Evolutionary conservation across 176 grass and related monocot species (phyloP).

Genomic region (Paspalum notatum): DNA sequence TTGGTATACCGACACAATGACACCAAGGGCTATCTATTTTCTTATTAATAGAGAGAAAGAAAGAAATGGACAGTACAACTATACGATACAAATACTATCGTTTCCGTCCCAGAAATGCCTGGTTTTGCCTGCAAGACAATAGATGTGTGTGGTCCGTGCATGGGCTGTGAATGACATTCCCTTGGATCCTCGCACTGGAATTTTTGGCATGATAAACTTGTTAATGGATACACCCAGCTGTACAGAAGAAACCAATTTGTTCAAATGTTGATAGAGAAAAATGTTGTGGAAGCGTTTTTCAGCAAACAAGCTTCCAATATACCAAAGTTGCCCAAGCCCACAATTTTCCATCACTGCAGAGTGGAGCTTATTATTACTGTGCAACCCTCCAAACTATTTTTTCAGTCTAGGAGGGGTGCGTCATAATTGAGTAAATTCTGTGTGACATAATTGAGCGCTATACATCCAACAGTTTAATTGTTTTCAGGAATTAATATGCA

Average conservation of each 20-base stretch:
- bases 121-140: conserved; percentile 49
- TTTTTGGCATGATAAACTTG: conserved; percentile 10
- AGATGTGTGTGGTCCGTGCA: conserved; percentile 11
- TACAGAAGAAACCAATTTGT: neutral
- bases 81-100: conserved; percentile 30
- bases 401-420: neutral
- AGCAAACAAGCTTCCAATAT: conserved; percentile 18
- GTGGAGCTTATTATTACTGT: neutral
- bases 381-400: conserved; percentile 1
- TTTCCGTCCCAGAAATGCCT: conserved; percentile 47
- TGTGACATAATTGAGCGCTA: neutral
- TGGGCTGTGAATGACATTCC: conserved; percentile 35
- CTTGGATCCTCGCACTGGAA: neutral
- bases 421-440: conserved; percentile 7
- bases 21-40: neutral
- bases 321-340: conserved; percentile 10
- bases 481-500: neutral
- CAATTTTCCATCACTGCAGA: neutral
- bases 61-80: conserved; percentile 36
- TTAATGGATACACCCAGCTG: conserved; percentile 2
- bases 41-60: conserved; percentile 29
- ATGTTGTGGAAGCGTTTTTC: neutral
- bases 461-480: neutral
- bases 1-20: conserved; percentile 47
- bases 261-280: conserved; percentile 27